Base-by-base conservation (phyloP, 2,329 filamentous ascomycete species). In the Ophiocordyceps unilateralis region DNA sequence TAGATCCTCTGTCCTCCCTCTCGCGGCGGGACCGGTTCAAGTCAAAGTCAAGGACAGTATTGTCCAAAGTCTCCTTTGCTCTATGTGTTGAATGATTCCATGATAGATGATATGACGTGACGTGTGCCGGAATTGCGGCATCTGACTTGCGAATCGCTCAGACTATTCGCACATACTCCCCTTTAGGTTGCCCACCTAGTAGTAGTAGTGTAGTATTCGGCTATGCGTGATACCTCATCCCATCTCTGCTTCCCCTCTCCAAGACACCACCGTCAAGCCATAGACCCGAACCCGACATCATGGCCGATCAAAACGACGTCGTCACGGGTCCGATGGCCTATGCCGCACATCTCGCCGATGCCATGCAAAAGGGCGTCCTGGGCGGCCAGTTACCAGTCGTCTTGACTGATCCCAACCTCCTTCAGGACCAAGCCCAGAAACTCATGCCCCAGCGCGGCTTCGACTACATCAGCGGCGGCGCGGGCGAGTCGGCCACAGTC, bases 381-480 rank as follows among this genome's bases (percentile, higher is more conserved):
- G 55, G 62, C 38, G 63, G 66, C 42, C 53, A 62, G 39, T 55
- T 63, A 15, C 72, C 74, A 12, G 57, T 60, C 24, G 66, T 77
- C 39, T 78, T 74, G 1, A 79, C 75, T 2, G 69, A 79, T 43
- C 69, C 74, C 7, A 72, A 69, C 47, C 63, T 64, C 43, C 63
- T 79, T 4, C 69, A 78, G 50, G 62, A 65, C 23, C 68, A 76
- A 49, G 76, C 76, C 2, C 62, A 61, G 42, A 58, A 66, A 43
- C 57, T 55, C 14, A 63, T 79, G 57, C 56, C 59, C 19, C 55
- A 58, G 2, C 62, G 65, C 11, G 62, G 67, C 8, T 80, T 70
- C 53, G 72, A 72, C 47, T 81, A 81, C 58, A 69, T 79, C 21
- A 62, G 67, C 15, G 75, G 76, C n/a, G 74, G 73, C 7, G 76